These are phyloP conservation scores for Silene coronaria DNA, from an alignment of 179 eudicot genomes.

Conservation along the genomic window DNA sequence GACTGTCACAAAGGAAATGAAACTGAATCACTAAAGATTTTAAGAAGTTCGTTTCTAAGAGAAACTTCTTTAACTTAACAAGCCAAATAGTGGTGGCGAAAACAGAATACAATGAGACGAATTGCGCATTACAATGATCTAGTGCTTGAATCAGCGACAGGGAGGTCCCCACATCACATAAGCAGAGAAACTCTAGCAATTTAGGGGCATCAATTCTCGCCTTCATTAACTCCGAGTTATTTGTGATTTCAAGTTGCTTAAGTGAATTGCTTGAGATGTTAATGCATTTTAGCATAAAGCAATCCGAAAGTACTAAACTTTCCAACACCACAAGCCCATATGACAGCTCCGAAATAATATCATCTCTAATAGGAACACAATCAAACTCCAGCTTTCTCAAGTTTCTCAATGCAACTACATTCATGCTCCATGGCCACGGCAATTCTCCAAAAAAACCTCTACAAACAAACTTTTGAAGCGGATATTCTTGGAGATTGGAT, in stretches of 20 bases:
- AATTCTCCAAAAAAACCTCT: background rate
- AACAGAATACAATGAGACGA: background rate
- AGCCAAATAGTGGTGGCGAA: background rate
- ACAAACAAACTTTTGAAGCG: background rate
- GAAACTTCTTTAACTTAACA: constrained; percentile 5
- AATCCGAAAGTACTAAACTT: background rate
- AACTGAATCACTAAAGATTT: background rate
- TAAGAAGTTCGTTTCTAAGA: background rate
- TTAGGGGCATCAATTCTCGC: background rate
- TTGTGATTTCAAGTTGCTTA: background rate
- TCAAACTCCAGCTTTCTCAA: background rate
- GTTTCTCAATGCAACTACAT: background rate
- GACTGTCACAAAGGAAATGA: background rate
- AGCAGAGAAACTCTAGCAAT: background rate
- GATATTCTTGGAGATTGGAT: background rate
- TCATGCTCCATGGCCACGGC: background rate
- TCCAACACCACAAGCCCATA: background rate
- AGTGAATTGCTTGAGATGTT: constrained; percentile 14
- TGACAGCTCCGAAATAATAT: background rate
- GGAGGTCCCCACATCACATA: background rate
- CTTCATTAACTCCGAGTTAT: background rate
- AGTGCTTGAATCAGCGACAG: background rate
- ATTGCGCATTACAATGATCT: background rate
- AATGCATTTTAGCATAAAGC: background rate
- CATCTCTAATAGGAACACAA: background rate